Conservation (phyloP, 495 filamentous ascomycete species). For the Penicillium argentinense region DNA sequence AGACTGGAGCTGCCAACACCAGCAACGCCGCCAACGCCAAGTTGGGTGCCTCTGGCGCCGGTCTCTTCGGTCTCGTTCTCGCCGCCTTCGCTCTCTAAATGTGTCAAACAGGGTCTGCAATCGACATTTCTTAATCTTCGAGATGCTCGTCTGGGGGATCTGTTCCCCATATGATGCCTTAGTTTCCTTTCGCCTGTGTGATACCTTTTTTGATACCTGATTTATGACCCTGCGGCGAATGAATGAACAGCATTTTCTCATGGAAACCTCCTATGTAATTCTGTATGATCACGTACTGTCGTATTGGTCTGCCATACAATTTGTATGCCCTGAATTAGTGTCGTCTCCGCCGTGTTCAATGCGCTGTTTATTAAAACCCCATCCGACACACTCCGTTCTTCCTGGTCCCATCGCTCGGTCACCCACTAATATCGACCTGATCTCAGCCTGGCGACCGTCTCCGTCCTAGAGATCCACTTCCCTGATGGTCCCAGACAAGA, state of each 20-base stretch:
- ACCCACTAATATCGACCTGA: too few species aligned
- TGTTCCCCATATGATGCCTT: not conserved
- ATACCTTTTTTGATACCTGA: constrained; percentile 17
- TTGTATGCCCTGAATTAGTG: too few species aligned
- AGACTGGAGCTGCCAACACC: constrained; percentile 20
- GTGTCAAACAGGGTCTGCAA: not conserved
- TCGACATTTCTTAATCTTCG: not conserved
- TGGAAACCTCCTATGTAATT: not conserved
- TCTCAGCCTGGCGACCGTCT: too few species aligned
- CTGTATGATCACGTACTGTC: not conserved
- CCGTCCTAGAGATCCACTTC: too few species aligned
- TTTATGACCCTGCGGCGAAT: constrained; percentile 12
- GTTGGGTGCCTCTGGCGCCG: constrained; percentile 38
- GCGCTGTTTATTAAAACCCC: too few species aligned
- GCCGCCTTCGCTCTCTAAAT: constrained; percentile 41
- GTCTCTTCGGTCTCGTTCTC: constrained; percentile 37
- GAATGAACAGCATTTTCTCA: constrained; percentile 5
- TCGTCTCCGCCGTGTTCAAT: too few species aligned
- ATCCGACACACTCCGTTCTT: too few species aligned
- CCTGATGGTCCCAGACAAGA: too few species aligned
- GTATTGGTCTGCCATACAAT: too few species aligned
- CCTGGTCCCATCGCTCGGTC: too few species aligned
- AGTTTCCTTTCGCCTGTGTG: constrained; percentile 15
- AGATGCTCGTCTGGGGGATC: not conserved
- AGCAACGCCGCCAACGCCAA: constrained; percentile 33